Evolutionary conservation across 1,284 basidiomycete species (phyloP).

Genomic region (Hypsizygus ulmarius): DNA sequence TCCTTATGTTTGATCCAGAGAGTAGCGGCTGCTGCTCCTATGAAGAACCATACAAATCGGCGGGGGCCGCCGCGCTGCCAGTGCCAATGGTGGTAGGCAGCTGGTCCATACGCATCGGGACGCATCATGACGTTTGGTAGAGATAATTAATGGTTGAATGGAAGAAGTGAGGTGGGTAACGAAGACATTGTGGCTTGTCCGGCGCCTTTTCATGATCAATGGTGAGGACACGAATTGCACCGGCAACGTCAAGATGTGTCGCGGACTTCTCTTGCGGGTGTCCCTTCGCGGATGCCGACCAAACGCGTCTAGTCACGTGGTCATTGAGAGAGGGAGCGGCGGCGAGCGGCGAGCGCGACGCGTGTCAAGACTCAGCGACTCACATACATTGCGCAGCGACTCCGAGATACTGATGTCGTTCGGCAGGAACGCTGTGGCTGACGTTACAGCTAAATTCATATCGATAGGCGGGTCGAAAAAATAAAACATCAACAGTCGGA

Average conservation of each 20-base stretch:
- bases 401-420: too few relatives aligned
- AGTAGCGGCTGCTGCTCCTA: slow-evolving; percentile 55
- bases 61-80: slow-evolving; percentile 42
- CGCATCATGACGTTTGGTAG: background rate
- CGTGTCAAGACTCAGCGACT: too few relatives aligned
- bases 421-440: too few relatives aligned
- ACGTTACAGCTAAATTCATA: too few relatives aligned
- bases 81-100: slow-evolving; percentile 29
- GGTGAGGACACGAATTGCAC: slow-evolving; percentile 14
- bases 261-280: background rate
- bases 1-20: slow-evolving; percentile 44
- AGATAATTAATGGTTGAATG: background rate
- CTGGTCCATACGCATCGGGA: slow-evolving; percentile 35
- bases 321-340: too few relatives aligned
- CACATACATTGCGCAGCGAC: too few relatives aligned
- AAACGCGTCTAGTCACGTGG: too few relatives aligned
- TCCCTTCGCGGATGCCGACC: too few relatives aligned
- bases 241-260: slow-evolving; percentile 10
- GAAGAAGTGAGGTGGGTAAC: background rate
- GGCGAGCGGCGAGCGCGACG: too few relatives aligned
- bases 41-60: slow-evolving; percentile 63
- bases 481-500: too few relatives aligned
- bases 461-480: too few relatives aligned
- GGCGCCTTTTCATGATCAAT: slow-evolving; percentile 8
- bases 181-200: background rate